Evolutionary conservation across 768 basidiomycete species (phyloP).

Genomic region (Naganishia onofrii): DNA sequence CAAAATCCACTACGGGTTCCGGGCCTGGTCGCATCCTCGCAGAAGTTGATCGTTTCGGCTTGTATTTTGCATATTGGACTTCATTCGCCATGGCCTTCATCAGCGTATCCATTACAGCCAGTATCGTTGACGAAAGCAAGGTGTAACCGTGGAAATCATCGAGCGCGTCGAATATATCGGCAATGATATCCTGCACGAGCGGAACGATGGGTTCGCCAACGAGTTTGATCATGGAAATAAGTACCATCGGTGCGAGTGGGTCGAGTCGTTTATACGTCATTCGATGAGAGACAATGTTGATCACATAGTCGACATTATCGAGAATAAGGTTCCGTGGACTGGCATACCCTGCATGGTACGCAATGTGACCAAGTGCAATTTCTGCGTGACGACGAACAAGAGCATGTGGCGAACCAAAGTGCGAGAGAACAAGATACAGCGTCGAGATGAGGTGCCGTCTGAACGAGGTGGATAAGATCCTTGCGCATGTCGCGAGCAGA

Average conservation of each 20-base stretch:
- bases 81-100: slow-evolving; percentile 67
- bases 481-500: slow-evolving; percentile 66
- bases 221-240: slow-evolving; percentile 77
- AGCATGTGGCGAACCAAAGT: slow-evolving; percentile 68
- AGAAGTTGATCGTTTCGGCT: slow-evolving; percentile 15
- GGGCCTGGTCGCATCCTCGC: slow-evolving; percentile 30
- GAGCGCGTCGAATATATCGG: slow-evolving; percentile 93
- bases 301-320: slow-evolving; percentile 93
- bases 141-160: slow-evolving; percentile 96
- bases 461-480: slow-evolving; percentile 72
- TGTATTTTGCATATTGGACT: slow-evolving; percentile 18
- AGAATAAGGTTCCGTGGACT: slow-evolving; percentile 81
- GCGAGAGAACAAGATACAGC: slow-evolving; percentile 82
- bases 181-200: slow-evolving; percentile 87
- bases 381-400: slow-evolving; percentile 73
- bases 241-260: slow-evolving; percentile 80
- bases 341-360: slow-evolving; percentile 78
- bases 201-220: slow-evolving; percentile 84
- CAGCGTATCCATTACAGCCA: slow-evolving; percentile 82
- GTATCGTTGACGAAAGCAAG: slow-evolving; percentile 75
- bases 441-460: slow-evolving; percentile 69
- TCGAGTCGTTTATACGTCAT: slow-evolving; percentile 75
- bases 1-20: slow-evolving; percentile 41
- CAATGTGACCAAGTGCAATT: slow-evolving; percentile 67
- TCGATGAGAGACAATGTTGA: slow-evolving; percentile 82